These are phyloP conservation scores for Nicotiana tabacum DNA, from an alignment of 257 asterid genomes.

Conservation along the genomic window DNA sequence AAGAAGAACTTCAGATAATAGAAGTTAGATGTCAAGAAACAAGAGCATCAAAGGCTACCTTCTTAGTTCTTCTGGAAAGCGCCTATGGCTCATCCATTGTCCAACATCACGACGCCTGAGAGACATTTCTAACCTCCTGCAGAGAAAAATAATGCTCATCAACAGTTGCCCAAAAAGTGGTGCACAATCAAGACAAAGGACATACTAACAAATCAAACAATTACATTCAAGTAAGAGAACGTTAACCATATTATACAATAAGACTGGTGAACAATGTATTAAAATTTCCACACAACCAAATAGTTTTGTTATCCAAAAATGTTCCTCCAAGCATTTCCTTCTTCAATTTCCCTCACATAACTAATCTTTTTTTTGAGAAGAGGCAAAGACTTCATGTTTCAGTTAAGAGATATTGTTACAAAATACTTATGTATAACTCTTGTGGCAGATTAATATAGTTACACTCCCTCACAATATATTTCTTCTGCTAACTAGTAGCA, in stretches of 20 bases:
- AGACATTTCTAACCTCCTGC: constrained; percentile 80
- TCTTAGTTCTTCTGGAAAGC: constrained; percentile 66
- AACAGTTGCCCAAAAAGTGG: neutral
- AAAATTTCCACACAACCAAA: neutral
- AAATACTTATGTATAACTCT: neutral
- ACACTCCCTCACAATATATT: neutral
- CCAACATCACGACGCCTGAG: constrained; percentile 87
- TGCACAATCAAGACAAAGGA: neutral
- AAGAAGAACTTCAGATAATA: neutral
- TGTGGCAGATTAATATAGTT: neutral
- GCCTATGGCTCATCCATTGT: constrained; percentile 96
- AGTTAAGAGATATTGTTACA: neutral
- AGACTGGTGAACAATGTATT: neutral
- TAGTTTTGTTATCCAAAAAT: constrained; percentile 6
- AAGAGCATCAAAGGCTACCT: constrained; percentile 37
- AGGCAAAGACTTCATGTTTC: neutral
- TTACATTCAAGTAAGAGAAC: neutral
- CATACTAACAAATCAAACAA: neutral
- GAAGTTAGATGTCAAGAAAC: neutral
- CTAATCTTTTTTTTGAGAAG: constrained; percentile 7
- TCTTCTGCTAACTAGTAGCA: neutral
- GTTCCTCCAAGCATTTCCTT: neutral
- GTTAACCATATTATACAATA: neutral
- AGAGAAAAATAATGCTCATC: constrained; percentile 3
- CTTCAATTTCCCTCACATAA: neutral